A percentile compares a stretch with the other conserved stretches of the same genome.
Evolutionary conservation across 2,329 filamentous ascomycete genomes (phyloP).

Genomic region (Trichoderma sp.): DNA sequence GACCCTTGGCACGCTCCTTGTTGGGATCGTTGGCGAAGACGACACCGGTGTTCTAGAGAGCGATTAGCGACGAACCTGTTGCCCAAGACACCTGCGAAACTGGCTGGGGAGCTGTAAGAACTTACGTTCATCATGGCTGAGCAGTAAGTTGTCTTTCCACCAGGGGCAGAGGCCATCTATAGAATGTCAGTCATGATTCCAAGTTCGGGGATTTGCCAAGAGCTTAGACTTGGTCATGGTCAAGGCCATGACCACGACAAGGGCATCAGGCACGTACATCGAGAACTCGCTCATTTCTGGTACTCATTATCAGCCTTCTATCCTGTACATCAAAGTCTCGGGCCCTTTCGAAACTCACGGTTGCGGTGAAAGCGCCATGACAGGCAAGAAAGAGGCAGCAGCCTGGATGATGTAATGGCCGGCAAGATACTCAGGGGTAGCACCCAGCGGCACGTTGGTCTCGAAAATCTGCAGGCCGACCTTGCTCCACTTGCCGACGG

Average conservation of each 20-base stretch:
- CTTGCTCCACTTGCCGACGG: constrained; percentile 98
- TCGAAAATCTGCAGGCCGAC: constrained; percentile 97
- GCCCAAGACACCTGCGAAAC: no score
- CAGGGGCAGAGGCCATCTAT: constrained; percentile 37
- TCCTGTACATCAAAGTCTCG: neutral
- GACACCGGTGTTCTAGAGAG: constrained; percentile 85
- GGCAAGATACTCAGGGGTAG: constrained; percentile 94
- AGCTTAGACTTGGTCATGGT: no score
- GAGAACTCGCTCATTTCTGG: constrained; percentile 78
- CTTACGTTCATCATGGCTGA: constrained; percentile 61
- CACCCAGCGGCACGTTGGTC: constrained; percentile 79
- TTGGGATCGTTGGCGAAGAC: constrained; percentile 97
- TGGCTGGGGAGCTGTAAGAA: neutral
- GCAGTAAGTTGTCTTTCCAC: constrained; percentile 54
- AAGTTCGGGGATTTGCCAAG: no score
- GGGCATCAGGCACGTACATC: constrained; percentile 52
- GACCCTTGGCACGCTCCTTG: constrained; percentile 89
- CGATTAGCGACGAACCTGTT: neutral
- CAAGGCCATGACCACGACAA: neutral
- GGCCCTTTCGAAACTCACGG: constrained; percentile 38
- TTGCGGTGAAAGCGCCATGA: constrained; percentile 95
- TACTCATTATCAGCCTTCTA: neutral
- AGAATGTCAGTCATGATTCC: neutral
- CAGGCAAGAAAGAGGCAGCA: constrained; percentile 92
- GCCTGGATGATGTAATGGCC: constrained; percentile 98